These are phyloP conservation scores for Penicillium taxi DNA, from an alignment of 495 filamentous ascomycete genomes.

Conservation along the genomic window DNA sequence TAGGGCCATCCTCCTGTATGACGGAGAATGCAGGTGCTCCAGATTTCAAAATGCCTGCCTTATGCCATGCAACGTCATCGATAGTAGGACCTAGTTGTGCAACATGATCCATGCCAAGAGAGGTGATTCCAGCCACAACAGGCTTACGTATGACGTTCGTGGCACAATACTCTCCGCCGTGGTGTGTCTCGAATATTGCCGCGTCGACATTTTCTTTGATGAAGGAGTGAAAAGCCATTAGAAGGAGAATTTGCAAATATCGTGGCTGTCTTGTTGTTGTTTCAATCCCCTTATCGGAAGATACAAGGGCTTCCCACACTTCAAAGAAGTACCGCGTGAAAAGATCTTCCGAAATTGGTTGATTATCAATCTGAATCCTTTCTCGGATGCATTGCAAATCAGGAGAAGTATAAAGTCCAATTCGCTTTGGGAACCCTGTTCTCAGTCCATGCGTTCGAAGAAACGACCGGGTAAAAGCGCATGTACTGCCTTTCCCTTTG, in stretches of 20 bases:
- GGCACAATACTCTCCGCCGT: constrained; percentile 61
- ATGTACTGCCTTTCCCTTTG: constrained; percentile 63
- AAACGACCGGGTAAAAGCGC: constrained; percentile 33
- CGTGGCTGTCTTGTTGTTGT: neutral
- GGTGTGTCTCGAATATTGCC: constrained; percentile 64
- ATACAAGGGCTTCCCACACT: constrained; percentile 42
- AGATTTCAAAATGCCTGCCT: constrained; percentile 73
- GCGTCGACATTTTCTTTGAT: constrained; percentile 55
- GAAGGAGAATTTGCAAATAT: constrained; percentile 55
- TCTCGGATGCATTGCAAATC: constrained; percentile 55
- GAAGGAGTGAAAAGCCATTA: constrained; percentile 66
- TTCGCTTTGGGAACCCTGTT: constrained; percentile 30
- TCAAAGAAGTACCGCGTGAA: constrained; percentile 61
- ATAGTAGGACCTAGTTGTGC: constrained; percentile 63
- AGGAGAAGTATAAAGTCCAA: constrained; percentile 74
- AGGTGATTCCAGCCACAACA: constrained; percentile 60
- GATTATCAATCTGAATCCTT: constrained; percentile 53
- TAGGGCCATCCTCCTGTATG: constrained; percentile 48
- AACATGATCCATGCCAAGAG: constrained; percentile 75
- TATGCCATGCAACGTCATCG: constrained; percentile 84
- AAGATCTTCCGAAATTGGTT: constrained; percentile 37
- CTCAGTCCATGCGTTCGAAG: constrained; percentile 26
- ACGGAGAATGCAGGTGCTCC: constrained; percentile 60
- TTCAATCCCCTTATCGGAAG: neutral
- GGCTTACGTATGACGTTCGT: constrained; percentile 71